phyloP scores from a whole-genome alignment of 306 rosid genomes.

The Arachis stenosperma region DNA sequence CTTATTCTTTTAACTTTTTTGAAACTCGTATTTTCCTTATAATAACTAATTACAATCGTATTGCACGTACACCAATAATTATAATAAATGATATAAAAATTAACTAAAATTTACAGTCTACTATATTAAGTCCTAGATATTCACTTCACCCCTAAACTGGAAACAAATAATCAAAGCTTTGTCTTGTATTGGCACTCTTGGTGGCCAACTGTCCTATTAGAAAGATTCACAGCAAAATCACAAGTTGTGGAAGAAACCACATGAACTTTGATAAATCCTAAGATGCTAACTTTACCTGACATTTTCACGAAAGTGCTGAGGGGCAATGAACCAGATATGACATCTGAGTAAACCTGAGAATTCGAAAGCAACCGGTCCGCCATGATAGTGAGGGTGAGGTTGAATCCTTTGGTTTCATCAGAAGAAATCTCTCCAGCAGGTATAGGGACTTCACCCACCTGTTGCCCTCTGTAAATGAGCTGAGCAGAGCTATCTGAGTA shows the following conservation, averaged over 20 bases:
- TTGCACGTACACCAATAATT: no score
- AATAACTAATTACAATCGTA: no score
- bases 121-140: background rate
- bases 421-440: slow-evolving; percentile 55
- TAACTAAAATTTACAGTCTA: background rate
- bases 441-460: slow-evolving; percentile 63
- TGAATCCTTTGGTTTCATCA: slow-evolving; percentile 51
- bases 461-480: slow-evolving; percentile 68
- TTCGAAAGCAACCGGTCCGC: slow-evolving; percentile 62
- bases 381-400: slow-evolving; percentile 70
- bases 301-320: slow-evolving; percentile 49
- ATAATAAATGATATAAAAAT: background rate
- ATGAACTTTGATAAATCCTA: slow-evolving; percentile 63
- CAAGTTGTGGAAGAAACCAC: slow-evolving; percentile 64
- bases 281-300: slow-evolving; percentile 60
- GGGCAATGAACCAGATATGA: slow-evolving; percentile 61
- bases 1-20: no score
- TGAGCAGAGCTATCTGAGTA: slow-evolving; percentile 60
- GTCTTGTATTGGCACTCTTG: slow-evolving; percentile 64
- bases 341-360: slow-evolving; percentile 61
- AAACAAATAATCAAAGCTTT: slow-evolving; percentile 44
- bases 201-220: slow-evolving; percentile 45
- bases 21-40: no score
- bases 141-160: background rate
- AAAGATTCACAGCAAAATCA: slow-evolving; percentile 50